Evolutionary conservation across 1,139 yeast species (phyloP).

Genomic region (Lodderomyces beijingensis): DNA sequence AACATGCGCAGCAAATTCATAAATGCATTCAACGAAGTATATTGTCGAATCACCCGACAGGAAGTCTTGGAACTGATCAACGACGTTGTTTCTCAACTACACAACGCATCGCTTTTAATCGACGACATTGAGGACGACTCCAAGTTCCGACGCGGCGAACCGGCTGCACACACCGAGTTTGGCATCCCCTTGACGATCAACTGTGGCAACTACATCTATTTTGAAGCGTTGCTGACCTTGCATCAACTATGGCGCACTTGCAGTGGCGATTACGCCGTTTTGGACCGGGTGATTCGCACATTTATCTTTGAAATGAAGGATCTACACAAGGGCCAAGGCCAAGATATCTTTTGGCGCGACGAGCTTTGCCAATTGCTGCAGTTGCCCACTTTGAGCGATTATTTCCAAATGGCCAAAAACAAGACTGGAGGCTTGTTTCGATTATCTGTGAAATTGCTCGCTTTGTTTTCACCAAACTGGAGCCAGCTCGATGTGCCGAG

Average conservation of each 20-base stretch:
- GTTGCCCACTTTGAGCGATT: slow-evolving; percentile 67
- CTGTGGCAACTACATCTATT: slow-evolving; percentile 78
- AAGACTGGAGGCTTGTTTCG: slow-evolving; percentile 89
- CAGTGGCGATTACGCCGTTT: slow-evolving; percentile 24
- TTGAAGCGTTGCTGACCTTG: slow-evolving; percentile 59
- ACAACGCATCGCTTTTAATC: slow-evolving; percentile 36
- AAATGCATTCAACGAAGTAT: slow-evolving; percentile 26
- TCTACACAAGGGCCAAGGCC: slow-evolving; percentile 84
- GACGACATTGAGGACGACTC: slow-evolving; percentile 89
- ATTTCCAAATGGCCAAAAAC: slow-evolving; percentile 75
- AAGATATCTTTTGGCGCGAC: slow-evolving; percentile 88
- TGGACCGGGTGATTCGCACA: slow-evolving; percentile 56
- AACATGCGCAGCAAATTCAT: slow-evolving; percentile 27
- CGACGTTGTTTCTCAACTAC: slow-evolving; percentile 25
- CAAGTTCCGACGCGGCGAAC: slow-evolving; percentile 63
- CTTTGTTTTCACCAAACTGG: slow-evolving; percentile 17
- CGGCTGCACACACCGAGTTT: slow-evolving; percentile 71
- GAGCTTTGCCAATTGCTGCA: slow-evolving; percentile 15
- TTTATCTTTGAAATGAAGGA: slow-evolving; percentile 70
- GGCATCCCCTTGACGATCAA: slow-evolving; percentile 81
- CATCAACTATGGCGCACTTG: slow-evolving; percentile 11
- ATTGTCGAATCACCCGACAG: slow-evolving; percentile 21
- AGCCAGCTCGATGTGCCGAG: slow-evolving; percentile 5
- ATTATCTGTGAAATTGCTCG: slow-evolving; percentile 64
- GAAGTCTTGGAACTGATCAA: slow-evolving; percentile 18